Base-by-base conservation (phyloP, 352 stramenopile genomes). In the Phytophthora ohioensis region DNA sequence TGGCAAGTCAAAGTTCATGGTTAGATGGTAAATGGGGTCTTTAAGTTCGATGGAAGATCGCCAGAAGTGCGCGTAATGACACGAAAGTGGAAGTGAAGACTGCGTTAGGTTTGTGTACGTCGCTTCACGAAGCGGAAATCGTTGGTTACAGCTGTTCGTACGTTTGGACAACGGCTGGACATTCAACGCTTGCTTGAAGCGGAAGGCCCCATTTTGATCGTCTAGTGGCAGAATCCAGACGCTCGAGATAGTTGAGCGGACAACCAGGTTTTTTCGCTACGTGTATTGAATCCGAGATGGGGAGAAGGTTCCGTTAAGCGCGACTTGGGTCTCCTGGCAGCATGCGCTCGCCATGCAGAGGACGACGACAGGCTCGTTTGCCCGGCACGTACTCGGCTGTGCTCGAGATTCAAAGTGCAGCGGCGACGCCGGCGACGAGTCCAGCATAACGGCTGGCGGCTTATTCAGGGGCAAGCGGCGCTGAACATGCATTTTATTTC, bases 131-230 rank as follows among this genome's bases (percentile, higher is more conserved):
- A 67, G 57, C 47, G 59, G 46, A 49, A 49, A 8, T 0, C 32
- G 38, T 32, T 59, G 45, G 63, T 70, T 70, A 65, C 63, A 65
- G 58, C 64, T 61, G 48, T 3, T 43, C n/a, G 9, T 52, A 36
- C 56, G 64, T 71, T 49, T 41, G 35, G 61, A 62, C 61, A 56
- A 63, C 67, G 55, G 42, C 61, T 71, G 61, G 41, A 48, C 60
- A n/a, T 30, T 5, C 43, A 56, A 52, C 36, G 41, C 41, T 42
- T 47, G n/a, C 6, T 61, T 65, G 63, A 51, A 41, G 47, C 31
- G 38, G 36, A 35, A 57, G 38, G 30, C 36, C 46, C 45, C 45
- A 42, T 21, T 31, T 66, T 52, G 39, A 38, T 59, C 48, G 46
- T 62, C 47, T 49, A 13, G 35, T 36, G 30, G 42, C 45, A 64